phyloP scores from a whole-genome alignment of 2,329 filamentous ascomycete genomes.

The Verticillium albo-atrum region DNA sequence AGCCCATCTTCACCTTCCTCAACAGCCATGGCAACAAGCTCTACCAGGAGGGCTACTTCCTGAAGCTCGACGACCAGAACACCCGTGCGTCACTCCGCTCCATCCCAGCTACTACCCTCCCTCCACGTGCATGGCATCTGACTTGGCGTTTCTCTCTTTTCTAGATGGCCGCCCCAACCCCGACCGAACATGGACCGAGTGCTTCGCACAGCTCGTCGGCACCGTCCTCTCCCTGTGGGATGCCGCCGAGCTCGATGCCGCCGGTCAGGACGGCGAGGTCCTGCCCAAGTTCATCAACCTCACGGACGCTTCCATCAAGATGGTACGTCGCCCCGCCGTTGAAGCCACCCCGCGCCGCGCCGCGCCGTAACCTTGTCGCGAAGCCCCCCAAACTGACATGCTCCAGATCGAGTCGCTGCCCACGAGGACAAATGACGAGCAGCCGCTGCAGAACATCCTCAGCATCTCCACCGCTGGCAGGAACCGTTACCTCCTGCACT shows the following conservation, averaged over 20 bases:
- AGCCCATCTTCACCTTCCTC: slow-evolving; percentile 88
- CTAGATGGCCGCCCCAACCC: slow-evolving; percentile 80
- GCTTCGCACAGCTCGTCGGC: slow-evolving; percentile 92
- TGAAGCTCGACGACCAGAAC: slow-evolving; percentile 95
- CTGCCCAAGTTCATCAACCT: slow-evolving; percentile 92
- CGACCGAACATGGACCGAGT: slow-evolving; percentile 91
- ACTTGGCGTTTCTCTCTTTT: neutral
- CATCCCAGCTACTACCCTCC: slow-evolving; percentile 1
- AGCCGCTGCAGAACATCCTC: slow-evolving; percentile 87
- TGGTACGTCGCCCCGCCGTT: slow-evolving; percentile 54
- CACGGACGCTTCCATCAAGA: slow-evolving; percentile 95
- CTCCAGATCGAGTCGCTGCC: slow-evolving; percentile 80
- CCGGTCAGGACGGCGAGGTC: slow-evolving; percentile 79
- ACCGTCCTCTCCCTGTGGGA: slow-evolving; percentile 96
- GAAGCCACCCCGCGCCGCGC: neutral
- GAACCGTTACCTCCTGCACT: slow-evolving; percentile 93
- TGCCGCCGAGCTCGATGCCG: slow-evolving; percentile 82
- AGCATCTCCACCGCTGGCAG: slow-evolving; percentile 93
- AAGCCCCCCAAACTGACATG: neutral
- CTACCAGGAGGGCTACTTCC: slow-evolving; percentile 96
- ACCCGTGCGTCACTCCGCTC: slow-evolving; percentile 58
- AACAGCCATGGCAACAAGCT: slow-evolving; percentile 96
- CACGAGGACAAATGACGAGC: slow-evolving; percentile 70
- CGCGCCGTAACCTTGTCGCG: neutral
- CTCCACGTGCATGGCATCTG: neutral